Evolutionary conservation across 257 asterid species (phyloP), one percentile per base, ranked within the genome.

Genomic region (Rauvolfia tetraphylla): DNA sequence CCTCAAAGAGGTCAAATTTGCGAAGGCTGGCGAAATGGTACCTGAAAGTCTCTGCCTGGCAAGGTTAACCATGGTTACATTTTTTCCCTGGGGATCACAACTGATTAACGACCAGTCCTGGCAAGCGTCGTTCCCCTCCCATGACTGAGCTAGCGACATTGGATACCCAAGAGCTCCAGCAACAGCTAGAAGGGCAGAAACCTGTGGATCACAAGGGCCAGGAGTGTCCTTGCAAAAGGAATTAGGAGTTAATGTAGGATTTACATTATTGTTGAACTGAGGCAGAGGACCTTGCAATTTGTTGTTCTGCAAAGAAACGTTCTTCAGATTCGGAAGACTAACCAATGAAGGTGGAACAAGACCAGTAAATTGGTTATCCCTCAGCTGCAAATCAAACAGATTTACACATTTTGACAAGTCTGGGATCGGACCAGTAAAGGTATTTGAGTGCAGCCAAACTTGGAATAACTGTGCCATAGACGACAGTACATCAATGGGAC

Each of bases 171-270:
- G 73, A 71, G 88, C 91, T 59, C 84, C 93, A 8, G 98, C 96
- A 67, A 95, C 90, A 54, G 80, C 92, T 68, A 95, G 95, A 71
- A 95, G 99, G 5, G 82, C 74, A 41, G 85, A 83, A 59, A 92
- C 98, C 80, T 92, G 98, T 3, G 88, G 92, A 85, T 95, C 98
- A 75, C 98, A 95, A 31, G 93, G 92, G 34, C 97, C 95, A 0
- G 96, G 95, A 48, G 65, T 72, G 5, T 74, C 75, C 71, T 74
- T 80, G 73, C 98, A 95, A 29, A 92, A 95, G 81, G 92, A 86
- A 78, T 95, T 92, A 2, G 71, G 62, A 68, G 85, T 88, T 38
- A 90, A 27, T 0, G 34, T 71, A 0, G 63, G 78, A 1, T 41
- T 0, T 25, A 92, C 94, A 10, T 77, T 75, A 42, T 7, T 31